These are phyloP conservation scores for Fusarium setosum DNA, from an alignment of 2,329 filamentous ascomycete genomes.

Conservation along the genomic window DNA sequence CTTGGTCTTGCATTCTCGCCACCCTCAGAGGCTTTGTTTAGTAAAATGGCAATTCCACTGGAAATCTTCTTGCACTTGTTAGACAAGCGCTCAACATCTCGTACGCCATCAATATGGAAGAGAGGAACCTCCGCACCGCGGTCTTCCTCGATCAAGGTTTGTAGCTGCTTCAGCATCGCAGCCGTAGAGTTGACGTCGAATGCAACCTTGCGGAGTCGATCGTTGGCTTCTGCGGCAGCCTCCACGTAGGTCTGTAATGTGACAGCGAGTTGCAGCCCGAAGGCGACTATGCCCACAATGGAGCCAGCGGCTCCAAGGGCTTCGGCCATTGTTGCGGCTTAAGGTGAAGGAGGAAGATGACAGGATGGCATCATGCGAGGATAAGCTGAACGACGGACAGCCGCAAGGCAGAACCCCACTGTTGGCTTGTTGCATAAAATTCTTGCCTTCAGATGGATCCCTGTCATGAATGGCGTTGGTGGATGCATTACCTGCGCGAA, in stretches of 20 bases:
- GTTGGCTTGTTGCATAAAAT: too few species aligned
- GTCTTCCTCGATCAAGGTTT: neutral
- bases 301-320: slow-evolving; percentile 3
- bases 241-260: neutral
- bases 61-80: neutral
- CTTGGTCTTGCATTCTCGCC: neutral
- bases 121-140: neutral
- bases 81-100: neutral
- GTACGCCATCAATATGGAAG: neutral
- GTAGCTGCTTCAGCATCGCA: neutral
- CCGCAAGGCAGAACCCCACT: too few species aligned
- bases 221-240: neutral
- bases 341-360: too few species aligned
- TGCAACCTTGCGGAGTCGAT: neutral
- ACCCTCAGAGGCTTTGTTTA: neutral
- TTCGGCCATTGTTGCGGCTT: neutral
- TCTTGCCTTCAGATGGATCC: too few species aligned
- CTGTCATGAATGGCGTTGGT: too few species aligned
- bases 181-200: slow-evolving; percentile 4
- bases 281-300: neutral
- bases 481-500: too few species aligned
- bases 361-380: too few species aligned
- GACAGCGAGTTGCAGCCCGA: neutral
- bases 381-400: too few species aligned
- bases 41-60: neutral